Conservation (phyloP, 305 asterid species). For the Rubia peregrina region DNA sequence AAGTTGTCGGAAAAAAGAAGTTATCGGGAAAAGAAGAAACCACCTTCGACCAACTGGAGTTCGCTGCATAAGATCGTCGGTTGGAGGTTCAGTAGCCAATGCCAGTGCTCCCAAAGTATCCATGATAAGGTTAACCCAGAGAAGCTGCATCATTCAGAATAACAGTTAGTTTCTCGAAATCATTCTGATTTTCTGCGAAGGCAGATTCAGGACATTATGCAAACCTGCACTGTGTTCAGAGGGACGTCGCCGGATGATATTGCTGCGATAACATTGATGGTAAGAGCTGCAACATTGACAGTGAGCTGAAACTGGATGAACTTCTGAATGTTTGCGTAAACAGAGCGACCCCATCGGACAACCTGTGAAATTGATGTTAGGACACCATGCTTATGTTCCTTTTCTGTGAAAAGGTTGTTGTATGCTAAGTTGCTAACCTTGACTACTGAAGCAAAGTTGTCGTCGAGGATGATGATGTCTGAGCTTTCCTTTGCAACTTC, state of each 20-base stretch:
- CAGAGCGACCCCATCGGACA: constrained; percentile 98
- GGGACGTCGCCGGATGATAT: constrained; percentile 89
- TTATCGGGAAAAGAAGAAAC: constrained; percentile 1
- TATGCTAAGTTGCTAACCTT: constrained; percentile 40
- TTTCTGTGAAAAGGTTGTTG: neutral
- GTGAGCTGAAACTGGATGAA: constrained; percentile 98
- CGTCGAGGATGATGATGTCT: constrained; percentile 87
- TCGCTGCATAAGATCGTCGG: constrained; percentile 86
- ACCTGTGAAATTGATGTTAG: constrained; percentile 42
- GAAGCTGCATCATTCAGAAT: constrained; percentile 43
- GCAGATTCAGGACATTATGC: constrained; percentile 5
- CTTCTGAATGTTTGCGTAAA: constrained; percentile 89
- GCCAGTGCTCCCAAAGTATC: constrained; percentile 98
- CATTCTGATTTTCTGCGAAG: neutral
- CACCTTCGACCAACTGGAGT: constrained; percentile 95
- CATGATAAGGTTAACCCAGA: constrained; percentile 98
- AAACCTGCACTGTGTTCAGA: constrained; percentile 87
- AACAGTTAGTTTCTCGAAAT: neutral
- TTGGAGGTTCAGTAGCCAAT: constrained; percentile 98
- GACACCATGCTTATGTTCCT: neutral
- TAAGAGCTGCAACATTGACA: constrained; percentile 89
- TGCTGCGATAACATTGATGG: constrained; percentile 84
- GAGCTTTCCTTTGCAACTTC: constrained; percentile 99
- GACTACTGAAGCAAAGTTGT: constrained; percentile 88
- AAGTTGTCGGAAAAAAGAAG: too few species aligned